Percentiles rank a stretch among this genome's conserved stretches.
These are phyloP conservation scores for Heterobasidion irregulare DNA, from an alignment of 1,284 basidiomycete genomes.

Conservation along the genomic window DNA sequence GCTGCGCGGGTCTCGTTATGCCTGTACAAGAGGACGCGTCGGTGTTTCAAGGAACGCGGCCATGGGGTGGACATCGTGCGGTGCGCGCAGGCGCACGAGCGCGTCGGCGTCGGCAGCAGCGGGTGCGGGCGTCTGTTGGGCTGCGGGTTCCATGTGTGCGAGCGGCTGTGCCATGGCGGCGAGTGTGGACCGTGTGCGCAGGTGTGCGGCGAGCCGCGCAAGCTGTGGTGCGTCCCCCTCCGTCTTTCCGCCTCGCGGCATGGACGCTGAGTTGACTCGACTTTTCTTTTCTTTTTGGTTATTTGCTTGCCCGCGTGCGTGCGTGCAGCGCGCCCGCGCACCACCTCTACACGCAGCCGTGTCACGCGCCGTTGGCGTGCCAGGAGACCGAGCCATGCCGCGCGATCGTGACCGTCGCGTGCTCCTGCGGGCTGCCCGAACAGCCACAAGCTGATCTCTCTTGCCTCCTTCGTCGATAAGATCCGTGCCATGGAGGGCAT, in stretches of 20 bases:
- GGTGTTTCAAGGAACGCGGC: too few species aligned
- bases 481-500: too few species aligned
- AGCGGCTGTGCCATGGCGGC: conserved; percentile 70
- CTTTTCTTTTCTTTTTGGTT: background rate
- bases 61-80: conserved; percentile 49
- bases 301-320: background rate
- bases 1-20: too few species aligned
- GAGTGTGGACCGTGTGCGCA: conserved; percentile 71
- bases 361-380: conserved; percentile 83
- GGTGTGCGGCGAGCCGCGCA: conserved; percentile 76
- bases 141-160: conserved; percentile 85
- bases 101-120: conserved; percentile 77
- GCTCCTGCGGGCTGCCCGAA: conserved; percentile 75
- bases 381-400: conserved; percentile 73
- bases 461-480: too few species aligned
- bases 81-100: conserved; percentile 78
- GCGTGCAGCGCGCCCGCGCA: conserved; percentile 40
- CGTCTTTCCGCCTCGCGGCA: conserved; percentile 17
- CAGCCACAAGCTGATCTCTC: conserved; percentile 31
- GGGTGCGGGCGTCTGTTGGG: conserved; percentile 70
- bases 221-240: conserved; percentile 67
- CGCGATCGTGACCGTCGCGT: conserved; percentile 54
- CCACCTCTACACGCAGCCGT: conserved; percentile 68
- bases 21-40: too few species aligned
- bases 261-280: background rate